These are phyloP conservation scores for Fusarium sp. DNA, from an alignment of 2,329 filamentous ascomycete genomes.

Conservation along the genomic window DNA sequence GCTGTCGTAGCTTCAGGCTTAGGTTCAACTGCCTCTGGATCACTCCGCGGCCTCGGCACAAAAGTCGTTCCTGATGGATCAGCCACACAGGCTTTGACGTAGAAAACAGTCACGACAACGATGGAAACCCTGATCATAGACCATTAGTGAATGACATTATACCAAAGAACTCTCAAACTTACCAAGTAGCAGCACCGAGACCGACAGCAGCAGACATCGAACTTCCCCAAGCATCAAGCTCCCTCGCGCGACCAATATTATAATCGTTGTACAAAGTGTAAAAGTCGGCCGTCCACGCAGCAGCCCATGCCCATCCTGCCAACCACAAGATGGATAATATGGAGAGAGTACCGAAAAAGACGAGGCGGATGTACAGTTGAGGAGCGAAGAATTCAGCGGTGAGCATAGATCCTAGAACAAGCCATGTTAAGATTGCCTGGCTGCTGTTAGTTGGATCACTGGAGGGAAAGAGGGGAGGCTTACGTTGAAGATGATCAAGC, in stretches of 20 bases:
- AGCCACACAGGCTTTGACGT: constrained; percentile 52
- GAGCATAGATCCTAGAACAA: constrained; percentile 56
- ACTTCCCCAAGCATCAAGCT: constrained; percentile 41
- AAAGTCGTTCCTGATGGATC: constrained; percentile 32
- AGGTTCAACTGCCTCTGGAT: constrained; percentile 31
- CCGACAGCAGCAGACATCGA: constrained; percentile 56
- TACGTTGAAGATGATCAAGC: constrained; percentile 63
- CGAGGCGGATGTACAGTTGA: constrained; percentile 52
- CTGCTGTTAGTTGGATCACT: constrained; percentile 10
- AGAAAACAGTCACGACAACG: constrained; percentile 55
- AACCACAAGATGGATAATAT: constrained; percentile 60
- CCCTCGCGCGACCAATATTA: constrained; percentile 19
- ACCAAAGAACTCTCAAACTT: constrained; percentile 11
- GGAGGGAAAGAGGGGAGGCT: constrained; percentile 40
- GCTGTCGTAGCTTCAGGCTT: constrained; percentile 19
- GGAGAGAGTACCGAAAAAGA: constrained; percentile 53
- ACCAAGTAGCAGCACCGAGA: constrained; percentile 58
- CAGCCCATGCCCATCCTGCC: constrained; percentile 53
- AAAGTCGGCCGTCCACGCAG: constrained; percentile 50
- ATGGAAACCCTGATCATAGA: constrained; percentile 52
- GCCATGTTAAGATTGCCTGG: constrained; percentile 57
- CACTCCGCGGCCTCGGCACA: constrained; percentile 4
- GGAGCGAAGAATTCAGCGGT: constrained; percentile 54
- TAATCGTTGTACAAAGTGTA: constrained; percentile 43
- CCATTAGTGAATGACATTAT: not conserved